Percentiles rank a stretch among this genome's conserved stretches.
Evolutionary conservation across 1,284 basidiomycete species (phyloP).

Genomic region (Austropuccinia psidii): DNA sequence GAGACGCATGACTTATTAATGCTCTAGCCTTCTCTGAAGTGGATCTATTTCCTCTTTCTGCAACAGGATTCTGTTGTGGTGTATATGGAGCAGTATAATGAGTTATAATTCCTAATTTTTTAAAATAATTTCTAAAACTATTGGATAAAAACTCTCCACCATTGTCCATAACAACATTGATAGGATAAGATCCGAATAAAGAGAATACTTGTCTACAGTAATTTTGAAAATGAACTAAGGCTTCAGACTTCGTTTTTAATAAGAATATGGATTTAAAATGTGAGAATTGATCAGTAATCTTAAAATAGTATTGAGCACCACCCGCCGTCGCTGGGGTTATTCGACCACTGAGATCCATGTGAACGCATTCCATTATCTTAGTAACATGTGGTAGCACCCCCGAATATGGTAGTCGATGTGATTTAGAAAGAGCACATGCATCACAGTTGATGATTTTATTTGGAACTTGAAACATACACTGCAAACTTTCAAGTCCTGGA

Average conservation of each 20-base stretch:
- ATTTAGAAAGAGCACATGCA: neutral
- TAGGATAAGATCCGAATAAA: no score
- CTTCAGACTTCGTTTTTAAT: conserved; percentile 9
- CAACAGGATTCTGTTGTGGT: neutral
- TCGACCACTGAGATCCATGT: conserved; percentile 11
- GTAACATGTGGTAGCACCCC: neutral
- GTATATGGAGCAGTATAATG: neutral
- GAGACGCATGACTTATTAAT: neutral
- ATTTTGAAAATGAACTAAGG: no score
- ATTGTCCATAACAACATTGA: no score
- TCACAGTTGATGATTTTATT: neutral
- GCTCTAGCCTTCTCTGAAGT: neutral
- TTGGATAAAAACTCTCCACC: neutral
- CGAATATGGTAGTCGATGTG: neutral
- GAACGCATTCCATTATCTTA: no score
- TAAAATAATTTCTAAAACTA: neutral
- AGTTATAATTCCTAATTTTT: neutral
- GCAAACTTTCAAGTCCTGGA: neutral
- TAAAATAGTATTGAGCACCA: conserved; percentile 8
- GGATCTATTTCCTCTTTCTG: neutral
- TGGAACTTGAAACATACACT: neutral
- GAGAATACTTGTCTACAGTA: no score
- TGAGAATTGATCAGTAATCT: neutral
- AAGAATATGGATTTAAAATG: neutral
- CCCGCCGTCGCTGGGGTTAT: neutral